These are phyloP conservation scores for Calonectria multiphialidica DNA, from an alignment of 2,329 filamentous ascomycete genomes.

Conservation along the genomic window DNA sequence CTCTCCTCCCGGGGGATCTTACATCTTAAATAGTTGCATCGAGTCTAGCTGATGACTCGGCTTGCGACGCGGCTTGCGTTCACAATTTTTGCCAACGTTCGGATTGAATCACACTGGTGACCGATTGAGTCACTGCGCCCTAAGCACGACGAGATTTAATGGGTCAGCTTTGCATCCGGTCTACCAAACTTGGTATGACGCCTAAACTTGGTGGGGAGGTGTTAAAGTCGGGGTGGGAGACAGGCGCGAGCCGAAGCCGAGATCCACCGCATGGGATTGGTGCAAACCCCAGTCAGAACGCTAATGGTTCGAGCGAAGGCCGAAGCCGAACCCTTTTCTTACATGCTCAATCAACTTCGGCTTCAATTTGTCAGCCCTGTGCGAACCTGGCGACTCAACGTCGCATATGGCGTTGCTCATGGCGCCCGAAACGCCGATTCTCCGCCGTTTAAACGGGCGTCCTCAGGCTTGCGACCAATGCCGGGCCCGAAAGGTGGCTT, in stretches of 20 bases:
- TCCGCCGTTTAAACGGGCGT: slow-evolving; percentile 45
- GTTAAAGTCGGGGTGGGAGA: not conserved
- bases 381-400: not conserved
- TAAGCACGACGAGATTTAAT: slow-evolving; percentile 23
- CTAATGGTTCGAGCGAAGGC: not conserved
- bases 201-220: slow-evolving; percentile 24
- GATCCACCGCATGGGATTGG: not conserved
- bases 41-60: not conserved
- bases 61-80: not conserved
- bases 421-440: slow-evolving; percentile 29
- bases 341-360: not conserved
- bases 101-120: not conserved
- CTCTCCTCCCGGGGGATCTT: not conserved
- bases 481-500: slow-evolving; percentile 56
- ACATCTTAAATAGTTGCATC: not conserved
- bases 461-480: slow-evolving; percentile 52
- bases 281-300: not conserved
- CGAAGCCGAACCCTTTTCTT: slow-evolving; percentile 8
- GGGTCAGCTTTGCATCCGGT: slow-evolving; percentile 34
- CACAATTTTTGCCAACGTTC: not conserved
- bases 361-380: slow-evolving; percentile 19
- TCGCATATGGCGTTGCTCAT: slow-evolving; percentile 18
- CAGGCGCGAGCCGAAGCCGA: slow-evolving; percentile 9
- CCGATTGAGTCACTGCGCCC: slow-evolving; percentile 39
- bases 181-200: slow-evolving; percentile 33